phyloP scores from a whole-genome alignment of 2,329 filamentous ascomycete species.

The Diaporthe humulicola region DNA sequence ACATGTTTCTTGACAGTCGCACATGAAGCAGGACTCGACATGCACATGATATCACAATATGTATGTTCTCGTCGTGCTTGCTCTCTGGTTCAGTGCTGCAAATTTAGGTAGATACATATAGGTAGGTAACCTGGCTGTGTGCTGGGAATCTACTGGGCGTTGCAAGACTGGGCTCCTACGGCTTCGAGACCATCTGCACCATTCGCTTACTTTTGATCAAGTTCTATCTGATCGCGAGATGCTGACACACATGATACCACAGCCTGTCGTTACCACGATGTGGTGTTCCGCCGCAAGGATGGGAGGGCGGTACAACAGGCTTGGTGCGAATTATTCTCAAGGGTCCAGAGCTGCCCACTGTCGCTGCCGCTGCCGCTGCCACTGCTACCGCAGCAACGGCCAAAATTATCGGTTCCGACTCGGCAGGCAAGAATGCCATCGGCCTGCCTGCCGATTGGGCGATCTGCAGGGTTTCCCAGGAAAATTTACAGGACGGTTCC shows the following conservation, averaged over 20 bases:
- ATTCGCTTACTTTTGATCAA: not conserved
- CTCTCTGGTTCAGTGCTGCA: not conserved
- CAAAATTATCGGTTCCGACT: slow-evolving; percentile 25
- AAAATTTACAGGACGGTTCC: slow-evolving; percentile 31
- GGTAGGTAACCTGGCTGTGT: not conserved
- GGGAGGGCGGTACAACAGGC: not conserved
- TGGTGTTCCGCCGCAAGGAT: not conserved
- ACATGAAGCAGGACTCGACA: not conserved
- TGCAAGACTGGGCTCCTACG: not conserved
- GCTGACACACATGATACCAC: not conserved
- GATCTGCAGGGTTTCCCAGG: slow-evolving; percentile 12
- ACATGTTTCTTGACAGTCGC: slow-evolving; percentile 1
- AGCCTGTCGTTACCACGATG: not conserved
- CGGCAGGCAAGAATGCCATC: slow-evolving; percentile 28
- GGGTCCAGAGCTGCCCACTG: not conserved
- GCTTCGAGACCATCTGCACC: not conserved
- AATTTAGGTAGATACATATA: not conserved
- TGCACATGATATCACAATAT: too few relatives aligned
- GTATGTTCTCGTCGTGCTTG: not conserved
- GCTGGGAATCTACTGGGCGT: not conserved
- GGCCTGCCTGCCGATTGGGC: slow-evolving; percentile 30
- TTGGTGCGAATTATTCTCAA: not conserved
- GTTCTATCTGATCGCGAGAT: not conserved
- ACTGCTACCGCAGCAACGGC: slow-evolving; percentile 5
- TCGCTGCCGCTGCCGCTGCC: not conserved